Evolutionary conservation across 371 early-diverging fungal genomes (phyloP).

Genomic region (Vairimorpha ceranae): DNA sequence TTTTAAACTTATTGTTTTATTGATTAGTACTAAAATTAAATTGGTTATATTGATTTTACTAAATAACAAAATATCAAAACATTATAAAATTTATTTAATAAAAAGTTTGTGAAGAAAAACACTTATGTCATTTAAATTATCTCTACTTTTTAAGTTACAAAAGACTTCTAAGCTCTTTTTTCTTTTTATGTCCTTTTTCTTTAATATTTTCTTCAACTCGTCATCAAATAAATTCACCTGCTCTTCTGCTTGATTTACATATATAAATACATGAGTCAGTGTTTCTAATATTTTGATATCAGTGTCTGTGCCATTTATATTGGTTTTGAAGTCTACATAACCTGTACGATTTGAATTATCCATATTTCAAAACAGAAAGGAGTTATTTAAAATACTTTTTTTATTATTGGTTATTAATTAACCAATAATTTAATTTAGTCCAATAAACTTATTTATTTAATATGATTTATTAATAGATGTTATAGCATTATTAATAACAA

Average conservation of each 20-base stretch:
- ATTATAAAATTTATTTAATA: slow-evolving; percentile 11
- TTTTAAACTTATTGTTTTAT: no score
- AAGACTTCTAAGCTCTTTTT: slow-evolving; percentile 34
- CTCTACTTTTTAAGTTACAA: slow-evolving; percentile 40
- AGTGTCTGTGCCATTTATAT: slow-evolving; percentile 26
- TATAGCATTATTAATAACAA: no score
- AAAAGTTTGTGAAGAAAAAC: slow-evolving; percentile 14
- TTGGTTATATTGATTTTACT: no score
- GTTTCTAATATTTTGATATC: slow-evolving; percentile 46
- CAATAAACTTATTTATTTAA: no score
- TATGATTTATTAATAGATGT: neutral
- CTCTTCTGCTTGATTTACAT: slow-evolving; percentile 37
- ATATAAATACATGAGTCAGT: slow-evolving; percentile 47
- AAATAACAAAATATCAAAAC: neutral
- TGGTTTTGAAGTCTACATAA: slow-evolving; percentile 41
- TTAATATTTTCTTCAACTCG: slow-evolving; percentile 21
- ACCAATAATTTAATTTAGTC: no score
- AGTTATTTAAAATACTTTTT: no score
- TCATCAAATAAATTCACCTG: slow-evolving; percentile 49
- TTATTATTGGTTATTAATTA: no score
- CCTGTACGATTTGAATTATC: slow-evolving; percentile 43
- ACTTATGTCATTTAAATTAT: slow-evolving; percentile 31
- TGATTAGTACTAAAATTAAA: no score
- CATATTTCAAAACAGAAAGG: no score
- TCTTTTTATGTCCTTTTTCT: slow-evolving; percentile 1